Evolutionary conservation across 2,329 filamentous ascomycete species (phyloP), one percentile per base, ranked within the genome.

Genomic region (Cercospora nicotianae): DNA sequence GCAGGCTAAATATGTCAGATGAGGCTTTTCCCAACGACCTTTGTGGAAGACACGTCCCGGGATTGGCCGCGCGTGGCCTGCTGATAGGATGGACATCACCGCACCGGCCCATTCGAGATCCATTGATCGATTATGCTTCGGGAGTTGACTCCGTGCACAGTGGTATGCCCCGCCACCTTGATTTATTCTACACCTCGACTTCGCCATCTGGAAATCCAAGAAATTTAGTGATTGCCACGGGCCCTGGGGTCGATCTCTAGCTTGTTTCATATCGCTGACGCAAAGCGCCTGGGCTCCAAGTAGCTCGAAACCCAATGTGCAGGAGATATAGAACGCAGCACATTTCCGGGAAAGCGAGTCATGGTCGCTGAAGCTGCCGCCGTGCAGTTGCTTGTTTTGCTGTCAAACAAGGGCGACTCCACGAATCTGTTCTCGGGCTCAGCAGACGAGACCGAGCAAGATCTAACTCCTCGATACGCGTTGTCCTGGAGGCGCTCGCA

Each of bases 81-180:
- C 36, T 62, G 60, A 62, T 62, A 62, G 60, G 60, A 48, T 16
- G 39, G 18, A 39, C 60, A 51, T 51, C 39, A 30, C 13, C 10
- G 60, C 39, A 51, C 20, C 26, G 26, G 39, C 23, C 39, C 42
- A 31, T 16, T 20, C 28, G 39, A 30, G 33, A 26, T 13, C 26
- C 31, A 30, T n/a, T 30, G 26, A 28, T 7, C 8, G 28, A 48
- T 48, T 20, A 31, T 62, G 60, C 39, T 51, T 62, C 12, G 20
- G 60, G 60, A 62, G 36, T 48, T 30, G 36, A 20, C 36, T 62
- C 60, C 60, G 60, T n/a, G n/a, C n/a, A n/a, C n/a, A n/a, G n/a
- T 58, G 53, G 20, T 58, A 58, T 16, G 53, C 2, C 26, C 30
- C 26, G 6, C 3, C n/a, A 30, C 53, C 26, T 58, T 30, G 53